Base-by-base conservation (phyloP, 2,329 filamentous ascomycete species). In the Myriosclerotinia scirpicola region DNA sequence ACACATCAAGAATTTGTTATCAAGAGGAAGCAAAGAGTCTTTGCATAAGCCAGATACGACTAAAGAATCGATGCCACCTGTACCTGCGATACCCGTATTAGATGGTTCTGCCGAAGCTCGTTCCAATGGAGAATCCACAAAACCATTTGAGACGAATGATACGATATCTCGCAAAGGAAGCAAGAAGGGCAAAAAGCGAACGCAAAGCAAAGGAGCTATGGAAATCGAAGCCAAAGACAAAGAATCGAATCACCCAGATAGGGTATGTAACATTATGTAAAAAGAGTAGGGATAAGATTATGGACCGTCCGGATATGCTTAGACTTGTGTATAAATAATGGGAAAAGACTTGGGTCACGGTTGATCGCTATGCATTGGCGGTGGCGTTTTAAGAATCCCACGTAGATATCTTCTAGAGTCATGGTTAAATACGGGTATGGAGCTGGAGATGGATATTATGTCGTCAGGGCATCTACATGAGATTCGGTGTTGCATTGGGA, bases 191-290 rank as follows among this genome's bases (percentile, higher is more conserved):
- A 71, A 22, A 58, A 75, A 70, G 48, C 65, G 71, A 55, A 69
- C 73, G 30, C 73, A 76, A 67, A 74, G 72, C 55, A 72, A 70
- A 68, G 71, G 66, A 3, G 67, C 70, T 11, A 50, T 50, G 8
- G 59, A 64, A 34, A 54, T 70, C 70, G 62, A 73, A 20, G 67
- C 72, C 8, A 73, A 76, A 40, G 66, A 73, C 40, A 67, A 71
- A 11, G 67, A 71, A 42, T 60, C 56, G 54, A 69, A 69, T 48
- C 72, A 80, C 48, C 78, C 79, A 1, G 82, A 84, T 67, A 77
- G 82, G 69, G 81, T 84, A 72, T 84, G 82, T 71, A 74, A 71
- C 12, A 75, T 84, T 62, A 84, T 84, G 82, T 84, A 70, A 63
- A 34, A 40, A 12, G 2, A 8, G 14, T 26, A 20, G 44, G 48